Evolutionary conservation across 2,329 filamentous ascomycete genomes (phyloP), one percentile per base, ranked within the genome.

Genomic region (Fusarium marasasianum): DNA sequence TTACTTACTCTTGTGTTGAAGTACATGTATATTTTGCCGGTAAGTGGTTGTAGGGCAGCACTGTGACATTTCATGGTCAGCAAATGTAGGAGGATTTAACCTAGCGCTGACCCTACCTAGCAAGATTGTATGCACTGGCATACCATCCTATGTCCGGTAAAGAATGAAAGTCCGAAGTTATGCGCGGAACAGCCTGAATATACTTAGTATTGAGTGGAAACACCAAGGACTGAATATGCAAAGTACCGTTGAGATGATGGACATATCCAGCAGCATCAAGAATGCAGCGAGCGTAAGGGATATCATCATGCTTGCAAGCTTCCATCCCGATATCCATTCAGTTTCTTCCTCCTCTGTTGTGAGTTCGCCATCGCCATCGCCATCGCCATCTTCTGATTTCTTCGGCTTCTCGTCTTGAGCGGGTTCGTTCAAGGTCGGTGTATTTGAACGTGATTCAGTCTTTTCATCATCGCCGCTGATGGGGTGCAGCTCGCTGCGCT

Each of bases 61-160:
- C 86, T 88, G 59, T 54, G 31, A 20, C 14, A 33, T 70, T 37
- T 22, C 37, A 40, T 37, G 44, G 57, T 78, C 43, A 78, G 76
- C 48, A 40, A 37, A 53, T 78, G 82, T 73, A 84, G 35, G 5
- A 38, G 18, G 26, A 44, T 45, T 5, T 1, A 15, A 48, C 14
- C 38, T 50, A 37, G 45, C n/a, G 41, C 24, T 22, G 45, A 62
- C 40, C 76, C 54, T 81, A 83, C 82, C 81, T 86, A 20, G 84
- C 79, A 43, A 89, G 80, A 40, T 84, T 83, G 73, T 87, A 88
- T 26, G 85, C 84, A 55, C 84, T 85, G 8, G 84, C 86, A 75
- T 90, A 90, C 88, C 88, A 90, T 43, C 87, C 88, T 20, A 90
- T 85, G 72, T 90, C 87, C 6, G 80, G 76, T 2, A 89, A 79